Percentiles rank a stretch among this genome's conserved stretches.
phyloP scores from a whole-genome alignment of 371 early-diverging fungal species.

The Mucor indicus region DNA sequence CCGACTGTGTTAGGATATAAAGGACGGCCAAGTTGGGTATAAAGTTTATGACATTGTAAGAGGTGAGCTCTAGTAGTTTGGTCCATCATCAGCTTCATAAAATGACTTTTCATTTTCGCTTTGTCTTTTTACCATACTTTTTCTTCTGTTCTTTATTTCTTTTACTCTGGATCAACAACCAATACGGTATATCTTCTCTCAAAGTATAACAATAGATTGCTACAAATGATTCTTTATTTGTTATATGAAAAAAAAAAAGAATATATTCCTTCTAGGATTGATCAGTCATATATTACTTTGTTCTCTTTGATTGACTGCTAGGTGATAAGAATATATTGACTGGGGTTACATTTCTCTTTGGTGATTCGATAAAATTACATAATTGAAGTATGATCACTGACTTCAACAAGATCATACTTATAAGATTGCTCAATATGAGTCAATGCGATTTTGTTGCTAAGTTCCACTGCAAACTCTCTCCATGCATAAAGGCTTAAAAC shows the following conservation, averaged over 20 bases:
- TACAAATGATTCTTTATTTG: conserved; percentile 8
- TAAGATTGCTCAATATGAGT: conserved; percentile 3
- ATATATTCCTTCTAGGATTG: conserved; percentile 3
- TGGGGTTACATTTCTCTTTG: conserved; percentile 7
- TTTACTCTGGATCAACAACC: conserved; percentile 9
- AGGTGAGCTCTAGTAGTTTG: conserved; percentile 12
- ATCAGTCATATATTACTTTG: conserved; percentile 7
- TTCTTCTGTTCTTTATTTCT: conserved; percentile 4
- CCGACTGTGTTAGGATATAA: conserved; percentile 11
- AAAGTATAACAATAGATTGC: conserved; percentile 6
- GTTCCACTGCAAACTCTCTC: neutral
- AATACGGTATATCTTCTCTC: conserved; percentile 4
- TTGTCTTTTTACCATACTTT: neutral
- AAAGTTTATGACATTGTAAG: conserved; percentile 10
- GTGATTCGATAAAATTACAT: no score
- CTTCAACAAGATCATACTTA: no score
- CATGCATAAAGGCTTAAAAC: conserved; percentile 8
- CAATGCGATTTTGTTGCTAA: conserved; percentile 4
- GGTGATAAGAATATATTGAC: conserved; percentile 3
- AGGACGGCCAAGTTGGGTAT: conserved; percentile 12
- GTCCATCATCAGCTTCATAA: no score
- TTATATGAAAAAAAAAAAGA: neutral
- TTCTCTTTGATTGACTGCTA: conserved; percentile 12
- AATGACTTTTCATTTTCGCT: conserved; percentile 5
- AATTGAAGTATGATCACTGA: no score